Evolutionary conservation across 2,329 filamentous ascomycete species (phyloP), one percentile per base, ranked within the genome.

Genomic region (Aspergillus texensis): DNA sequence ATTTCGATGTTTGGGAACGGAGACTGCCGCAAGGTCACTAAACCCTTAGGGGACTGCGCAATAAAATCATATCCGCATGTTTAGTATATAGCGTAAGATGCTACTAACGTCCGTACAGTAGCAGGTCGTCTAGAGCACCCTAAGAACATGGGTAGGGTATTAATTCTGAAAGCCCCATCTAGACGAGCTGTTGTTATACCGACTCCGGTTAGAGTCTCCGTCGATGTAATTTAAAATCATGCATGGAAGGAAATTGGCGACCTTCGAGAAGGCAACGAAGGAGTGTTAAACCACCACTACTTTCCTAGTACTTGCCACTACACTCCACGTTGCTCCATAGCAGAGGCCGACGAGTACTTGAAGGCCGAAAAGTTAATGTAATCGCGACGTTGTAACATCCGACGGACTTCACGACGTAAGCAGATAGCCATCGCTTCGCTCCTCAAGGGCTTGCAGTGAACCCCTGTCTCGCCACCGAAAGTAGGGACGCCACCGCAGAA

Each of bases 181-280:
- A 55, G 12, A 32, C 48, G 28, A 50, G 52, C 24, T 34, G 36
- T 30, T n/a, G 26, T 28, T 56, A 53, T 61, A 52, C 54, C 62
- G 19, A 62, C 48, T 55, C 16, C 4, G 41, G 59, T 55, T 60
- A 63, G 46, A 57, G 19, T 46, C 36, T 55, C 62, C 50, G 32
- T 39, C 24, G 26, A 54, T 11, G 52, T 26, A 55, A 55, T 55
- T 55, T 62, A 55, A 48, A 55, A 50, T 24, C 55, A 64, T 62
- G 59, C 62, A 64, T 64, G 58, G 62, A 64, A 58, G 58, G 59
- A 62, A 53, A 36, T 52, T 60, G 55, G 45, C 21, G 56, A 52
- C 30, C 56, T 64, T 64, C 62, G 59, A 62, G 62, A 64, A 64
- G 56, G 30, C n/a, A 60, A 52, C 56, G 52, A 60, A 62, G 32